Evolutionary conservation across 1,284 basidiomycete genomes (phyloP).

Genomic region (Puccinia coronata): DNA sequence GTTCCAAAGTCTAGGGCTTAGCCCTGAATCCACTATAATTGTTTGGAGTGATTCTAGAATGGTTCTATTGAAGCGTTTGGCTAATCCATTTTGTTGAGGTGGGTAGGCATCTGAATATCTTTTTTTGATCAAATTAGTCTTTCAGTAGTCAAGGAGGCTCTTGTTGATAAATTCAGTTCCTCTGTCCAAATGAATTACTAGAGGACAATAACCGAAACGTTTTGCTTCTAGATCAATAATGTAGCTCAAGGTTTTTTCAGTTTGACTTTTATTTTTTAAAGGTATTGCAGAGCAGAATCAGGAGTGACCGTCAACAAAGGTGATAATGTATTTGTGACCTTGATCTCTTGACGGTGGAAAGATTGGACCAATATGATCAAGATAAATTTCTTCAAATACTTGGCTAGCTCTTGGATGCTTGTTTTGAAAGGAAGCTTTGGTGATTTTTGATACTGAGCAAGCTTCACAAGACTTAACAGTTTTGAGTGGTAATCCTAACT

Average conservation of each 20-base stretch:
- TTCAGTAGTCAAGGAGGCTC: not conserved
- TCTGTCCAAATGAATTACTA: not conserved
- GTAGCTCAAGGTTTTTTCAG: not conserved
- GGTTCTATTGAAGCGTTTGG: not conserved
- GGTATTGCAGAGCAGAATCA: too few species aligned
- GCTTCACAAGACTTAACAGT: not conserved
- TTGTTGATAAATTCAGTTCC: slow-evolving; percentile 5
- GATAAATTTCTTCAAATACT: too few species aligned
- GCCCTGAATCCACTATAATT: not conserved
- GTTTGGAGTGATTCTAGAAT: not conserved
- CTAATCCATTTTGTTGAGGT: not conserved
- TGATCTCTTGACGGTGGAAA: too few species aligned
- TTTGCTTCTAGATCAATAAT: not conserved
- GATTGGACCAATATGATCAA: too few species aligned
- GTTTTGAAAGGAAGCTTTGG: too few species aligned
- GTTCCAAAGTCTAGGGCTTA: not conserved
- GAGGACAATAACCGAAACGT: not conserved
- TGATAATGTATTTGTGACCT: too few species aligned
- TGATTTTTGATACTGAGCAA: not conserved
- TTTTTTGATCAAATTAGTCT: not conserved
- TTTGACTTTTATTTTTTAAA: too few species aligned
- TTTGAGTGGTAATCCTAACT: not conserved
- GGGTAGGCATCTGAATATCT: not conserved
- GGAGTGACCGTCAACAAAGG: too few species aligned
- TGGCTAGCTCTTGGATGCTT: too few species aligned